phyloP scores from a whole-genome alignment of 306 rosid genomes.

The Spatholobus suberectus region DNA sequence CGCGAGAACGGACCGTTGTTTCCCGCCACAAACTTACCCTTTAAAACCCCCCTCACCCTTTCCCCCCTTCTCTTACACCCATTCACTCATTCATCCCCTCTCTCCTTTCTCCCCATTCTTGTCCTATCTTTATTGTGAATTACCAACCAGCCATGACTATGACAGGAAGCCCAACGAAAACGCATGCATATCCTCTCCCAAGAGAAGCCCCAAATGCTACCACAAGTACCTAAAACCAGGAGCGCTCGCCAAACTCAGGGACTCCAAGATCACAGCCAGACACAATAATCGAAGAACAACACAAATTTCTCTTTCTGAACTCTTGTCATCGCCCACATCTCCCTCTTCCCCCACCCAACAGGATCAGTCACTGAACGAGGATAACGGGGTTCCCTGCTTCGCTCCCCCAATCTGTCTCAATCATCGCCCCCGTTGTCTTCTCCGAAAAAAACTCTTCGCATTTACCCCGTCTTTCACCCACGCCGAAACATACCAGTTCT shows the following conservation, averaged over 20 bases:
- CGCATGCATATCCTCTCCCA: too few species aligned
- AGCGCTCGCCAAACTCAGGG: slow-evolving; percentile 32
- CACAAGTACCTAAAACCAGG: slow-evolving; percentile 38
- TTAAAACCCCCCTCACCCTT: too few species aligned
- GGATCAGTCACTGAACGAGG: background rate
- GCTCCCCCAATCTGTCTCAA: background rate
- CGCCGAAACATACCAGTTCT: background rate
- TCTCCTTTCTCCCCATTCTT: too few species aligned
- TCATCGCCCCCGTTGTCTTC: slow-evolving; percentile 40
- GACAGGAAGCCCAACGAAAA: too few species aligned
- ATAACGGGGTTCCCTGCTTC: slow-evolving; percentile 43
- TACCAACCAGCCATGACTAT: too few species aligned
- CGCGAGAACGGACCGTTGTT: too few species aligned
- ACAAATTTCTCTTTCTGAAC: background rate
- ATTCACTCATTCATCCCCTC: too few species aligned
- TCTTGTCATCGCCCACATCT: background rate
- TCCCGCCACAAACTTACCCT: too few species aligned
- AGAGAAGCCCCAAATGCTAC: too few species aligned
- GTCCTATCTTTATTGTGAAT: too few species aligned
- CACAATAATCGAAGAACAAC: background rate
- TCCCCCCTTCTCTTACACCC: too few species aligned
- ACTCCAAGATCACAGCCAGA: slow-evolving; percentile 12
- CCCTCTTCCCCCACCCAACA: background rate
- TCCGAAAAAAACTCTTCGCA: slow-evolving; percentile 42
- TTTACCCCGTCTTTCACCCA: slow-evolving; percentile 43